Percentiles rank a stretch among this genome's conserved stretches.
Conservation (phyloP, 1,284 basidiomycete genomes). For the Malassezia japonica region DNA sequence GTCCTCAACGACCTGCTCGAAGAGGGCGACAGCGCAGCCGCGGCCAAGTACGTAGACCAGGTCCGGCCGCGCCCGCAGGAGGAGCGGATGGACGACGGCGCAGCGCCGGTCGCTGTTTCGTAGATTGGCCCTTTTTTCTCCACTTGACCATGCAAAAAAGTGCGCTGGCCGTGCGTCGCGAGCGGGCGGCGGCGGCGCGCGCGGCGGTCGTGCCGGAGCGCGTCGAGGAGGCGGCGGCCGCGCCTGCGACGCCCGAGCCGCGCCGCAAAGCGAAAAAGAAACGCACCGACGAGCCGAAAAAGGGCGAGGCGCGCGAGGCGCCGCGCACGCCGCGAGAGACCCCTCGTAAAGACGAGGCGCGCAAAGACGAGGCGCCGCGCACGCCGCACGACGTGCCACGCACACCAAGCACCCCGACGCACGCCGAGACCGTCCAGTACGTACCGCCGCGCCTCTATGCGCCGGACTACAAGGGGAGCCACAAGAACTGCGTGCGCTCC, state of each 20-base stretch:
- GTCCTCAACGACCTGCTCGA: conserved; percentile 43
- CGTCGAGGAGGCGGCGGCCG: background rate
- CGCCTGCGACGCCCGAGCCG: background rate
- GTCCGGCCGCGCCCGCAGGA: background rate
- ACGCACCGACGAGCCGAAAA: background rate
- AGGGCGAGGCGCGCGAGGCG: background rate
- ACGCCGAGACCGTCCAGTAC: background rate
- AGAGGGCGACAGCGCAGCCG: conserved; percentile 2
- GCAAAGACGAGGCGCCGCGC: background rate
- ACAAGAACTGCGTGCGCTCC: background rate
- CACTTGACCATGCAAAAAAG: conserved; percentile 2
- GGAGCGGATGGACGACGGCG: background rate
- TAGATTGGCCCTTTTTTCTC: background rate
- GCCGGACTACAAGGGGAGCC: background rate
- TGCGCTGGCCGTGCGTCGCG: conserved; percentile 17
- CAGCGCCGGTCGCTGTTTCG: background rate
- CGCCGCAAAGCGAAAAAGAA: background rate
- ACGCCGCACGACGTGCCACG: background rate
- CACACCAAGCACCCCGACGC: background rate
- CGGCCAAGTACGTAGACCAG: background rate
- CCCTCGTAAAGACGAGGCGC: too few relatives aligned
- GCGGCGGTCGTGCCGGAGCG: background rate
- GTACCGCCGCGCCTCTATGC: background rate
- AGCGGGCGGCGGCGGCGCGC: conserved; percentile 6
- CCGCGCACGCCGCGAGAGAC: too few relatives aligned